phyloP scores from a whole-genome alignment of 225 moss, liverwort and hornwort genomes.

The Rhytidiadelphus loreus region DNA sequence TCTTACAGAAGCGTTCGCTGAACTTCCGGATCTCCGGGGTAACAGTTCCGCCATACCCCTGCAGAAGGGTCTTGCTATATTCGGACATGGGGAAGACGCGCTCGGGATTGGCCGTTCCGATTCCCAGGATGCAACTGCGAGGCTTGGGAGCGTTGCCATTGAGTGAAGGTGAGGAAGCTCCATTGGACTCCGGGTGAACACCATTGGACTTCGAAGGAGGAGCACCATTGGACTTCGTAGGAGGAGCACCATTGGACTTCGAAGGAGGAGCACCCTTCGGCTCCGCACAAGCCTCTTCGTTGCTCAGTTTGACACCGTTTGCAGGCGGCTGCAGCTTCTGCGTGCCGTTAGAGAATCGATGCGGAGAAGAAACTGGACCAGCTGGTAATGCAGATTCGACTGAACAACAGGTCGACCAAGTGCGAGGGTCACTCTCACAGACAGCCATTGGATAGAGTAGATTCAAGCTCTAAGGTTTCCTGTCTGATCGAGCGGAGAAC shows the following conservation, averaged over 20 bases:
- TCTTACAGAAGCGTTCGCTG: slow-evolving; percentile 31
- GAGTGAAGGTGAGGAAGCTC: background rate
- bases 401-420: slow-evolving; percentile 17
- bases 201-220: background rate
- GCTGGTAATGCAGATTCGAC: background rate
- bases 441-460: background rate
- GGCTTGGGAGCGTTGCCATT: background rate
- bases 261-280: background rate
- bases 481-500: background rate
- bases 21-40: slow-evolving; percentile 11
- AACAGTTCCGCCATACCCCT: background rate
- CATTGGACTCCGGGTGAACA: background rate
- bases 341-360: background rate
- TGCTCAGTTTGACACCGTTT: background rate
- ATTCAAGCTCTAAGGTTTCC: background rate
- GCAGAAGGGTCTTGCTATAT: slow-evolving; percentile 6
- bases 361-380: background rate
- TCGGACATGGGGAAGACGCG: slow-evolving; percentile 18
- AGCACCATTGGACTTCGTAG: background rate
- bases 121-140: slow-evolving; percentile 32
- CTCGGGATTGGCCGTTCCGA: slow-evolving; percentile 35
- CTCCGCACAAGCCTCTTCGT: background rate
- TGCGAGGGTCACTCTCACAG: background rate
- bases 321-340: background rate
- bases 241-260: background rate